Conservation (phyloP, 169 alveolate species). For the Plasmodium adleri region DNA sequence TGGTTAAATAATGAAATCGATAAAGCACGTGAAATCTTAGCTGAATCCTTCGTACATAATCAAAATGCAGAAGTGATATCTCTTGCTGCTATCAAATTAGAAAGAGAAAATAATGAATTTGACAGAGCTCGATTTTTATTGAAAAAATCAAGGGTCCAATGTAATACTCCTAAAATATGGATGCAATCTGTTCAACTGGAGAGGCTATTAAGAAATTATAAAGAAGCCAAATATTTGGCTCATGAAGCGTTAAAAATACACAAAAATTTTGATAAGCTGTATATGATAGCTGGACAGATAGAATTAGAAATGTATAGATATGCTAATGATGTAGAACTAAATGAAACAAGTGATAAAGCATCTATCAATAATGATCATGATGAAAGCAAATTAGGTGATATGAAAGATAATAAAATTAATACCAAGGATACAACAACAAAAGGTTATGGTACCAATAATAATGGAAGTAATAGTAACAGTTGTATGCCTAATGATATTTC, state of each 20-base stretch:
- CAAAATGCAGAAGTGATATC: conserved; percentile 91
- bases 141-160: conserved; percentile 90
- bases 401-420: not conserved
- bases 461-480: not conserved
- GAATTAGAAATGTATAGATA: conserved; percentile 81
- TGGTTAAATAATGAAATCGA: conserved; percentile 92
- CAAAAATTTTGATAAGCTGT: conserved; percentile 90
- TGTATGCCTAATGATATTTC: not conserved
- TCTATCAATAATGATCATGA: not conserved
- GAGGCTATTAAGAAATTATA: conserved; percentile 88
- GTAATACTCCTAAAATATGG: conserved; percentile 91
- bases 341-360: not conserved
- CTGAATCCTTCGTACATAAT: conserved; percentile 90
- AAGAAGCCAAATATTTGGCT: conserved; percentile 84
- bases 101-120: conserved; percentile 92
- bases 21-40: conserved; percentile 91
- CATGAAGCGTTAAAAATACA: conserved; percentile 88
- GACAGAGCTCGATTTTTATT: conserved; percentile 94
- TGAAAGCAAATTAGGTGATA: not conserved
- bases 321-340: not conserved
- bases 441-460: not conserved
- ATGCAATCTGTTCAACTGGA: conserved; percentile 94
- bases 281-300: conserved; percentile 94
- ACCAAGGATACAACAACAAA: not conserved
- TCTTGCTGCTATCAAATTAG: conserved; percentile 93